phyloP scores from a whole-genome alignment of 2,329 filamentous ascomycete species.

The Monilinia laxa region DNA sequence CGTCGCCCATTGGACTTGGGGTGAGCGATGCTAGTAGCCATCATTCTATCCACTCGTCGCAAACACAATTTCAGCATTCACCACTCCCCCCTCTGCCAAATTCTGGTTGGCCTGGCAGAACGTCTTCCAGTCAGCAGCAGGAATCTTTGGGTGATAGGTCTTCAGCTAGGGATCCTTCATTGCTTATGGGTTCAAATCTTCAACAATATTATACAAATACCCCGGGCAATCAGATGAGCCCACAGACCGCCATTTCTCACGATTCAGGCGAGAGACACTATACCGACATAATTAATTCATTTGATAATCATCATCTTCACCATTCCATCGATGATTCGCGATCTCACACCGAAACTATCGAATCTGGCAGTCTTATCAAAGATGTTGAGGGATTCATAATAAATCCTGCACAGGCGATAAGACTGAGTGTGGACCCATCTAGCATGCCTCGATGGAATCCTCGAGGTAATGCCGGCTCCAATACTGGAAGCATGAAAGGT shows the following conservation, averaged over 20 bases:
- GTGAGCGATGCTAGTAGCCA: conserved; percentile 16
- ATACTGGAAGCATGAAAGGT: conserved; percentile 47
- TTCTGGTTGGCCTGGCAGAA: conserved; percentile 24
- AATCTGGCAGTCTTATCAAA: conserved; percentile 42
- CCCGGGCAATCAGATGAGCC: not conserved
- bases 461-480: conserved; percentile 46
- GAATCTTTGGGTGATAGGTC: conserved; percentile 19
- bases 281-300: conserved; percentile 24
- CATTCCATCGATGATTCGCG: conserved; percentile 36
- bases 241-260: not conserved
- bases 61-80: conserved; percentile 25
- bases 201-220: conserved; percentile 14
- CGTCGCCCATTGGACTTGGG: not conserved
- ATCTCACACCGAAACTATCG: conserved; percentile 36
- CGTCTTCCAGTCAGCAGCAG: conserved; percentile 25
- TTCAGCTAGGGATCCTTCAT: conserved; percentile 13
- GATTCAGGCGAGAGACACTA: conserved; percentile 17
- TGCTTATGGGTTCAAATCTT: conserved; percentile 16
- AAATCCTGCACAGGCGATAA: conserved; percentile 47
- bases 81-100: conserved; percentile 19
- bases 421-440: conserved; percentile 51
- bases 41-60: conserved; percentile 20
- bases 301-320: conserved; percentile 27
- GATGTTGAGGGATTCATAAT: conserved; percentile 45
- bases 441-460: conserved; percentile 54